Base-by-base conservation (phyloP, 176 grass and related monocot genomes). In the Carex littledalei region DNA sequence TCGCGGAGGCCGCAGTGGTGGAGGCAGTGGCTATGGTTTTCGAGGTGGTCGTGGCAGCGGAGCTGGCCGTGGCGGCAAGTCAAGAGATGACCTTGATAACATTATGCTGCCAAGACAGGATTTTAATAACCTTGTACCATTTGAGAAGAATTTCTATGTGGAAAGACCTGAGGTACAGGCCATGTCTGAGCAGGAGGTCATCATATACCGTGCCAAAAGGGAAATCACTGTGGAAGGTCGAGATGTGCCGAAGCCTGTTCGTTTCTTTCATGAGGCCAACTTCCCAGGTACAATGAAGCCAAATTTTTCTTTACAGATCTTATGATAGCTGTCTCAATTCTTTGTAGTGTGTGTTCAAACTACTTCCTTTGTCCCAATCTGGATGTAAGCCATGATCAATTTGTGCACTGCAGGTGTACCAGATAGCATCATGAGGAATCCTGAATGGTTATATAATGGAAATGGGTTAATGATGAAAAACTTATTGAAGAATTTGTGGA, bases 61-160 rank as follows among this genome's bases (percentile, higher is more conserved):
- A n/a, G n/a, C n/a, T n/a, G n/a, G n/a, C 56, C 89, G 88, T 59
- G 92, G 89, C 1, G 43, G 85, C 6, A 90, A 91, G 59, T 84
- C 88, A 47, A 92, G 71, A 84, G 91, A 99, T 63, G 87, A 89
- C 45, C 85, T 99, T 31, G 87, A 99, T 63, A 86, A 79, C 49
- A 56, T 99, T 41, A 41, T 77, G 21, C 81, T 99, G 61, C 91
- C 91, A 1, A 99, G 88, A 60, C 91, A 92, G 61, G 88, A 99
- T 82, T 99, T 99, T 63, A 88, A 85, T 1, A 86, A 87, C 66
- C 84, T 99, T 20, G 92, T 88, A 73, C 96, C 96, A 18, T 99
- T 99, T 53, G 90, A 95, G 90, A 99, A 99, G 88, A 90, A 93
- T 65, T 99, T 99, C 53, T 99, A 99, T 55, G 80, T 99, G 35